Conservation (phyloP, 805 yeast species). For the Phaffomyces antillensis region DNA sequence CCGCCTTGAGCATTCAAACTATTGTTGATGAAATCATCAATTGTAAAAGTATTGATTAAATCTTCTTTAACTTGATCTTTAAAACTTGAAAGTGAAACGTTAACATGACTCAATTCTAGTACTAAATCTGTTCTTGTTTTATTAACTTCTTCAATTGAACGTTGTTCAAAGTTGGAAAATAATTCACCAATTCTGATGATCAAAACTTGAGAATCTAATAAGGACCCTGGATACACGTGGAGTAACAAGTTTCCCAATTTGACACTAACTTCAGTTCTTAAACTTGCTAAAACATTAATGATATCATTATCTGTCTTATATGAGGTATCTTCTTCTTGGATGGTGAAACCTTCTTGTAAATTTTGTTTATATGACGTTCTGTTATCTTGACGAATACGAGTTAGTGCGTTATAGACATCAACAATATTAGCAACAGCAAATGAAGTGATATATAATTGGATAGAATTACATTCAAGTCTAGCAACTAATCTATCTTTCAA, state of each 20-base stretch:
- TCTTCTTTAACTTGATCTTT: constrained; percentile 46
- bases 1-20: constrained; percentile 70
- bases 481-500: constrained; percentile 58
- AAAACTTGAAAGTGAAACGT: constrained; percentile 59
- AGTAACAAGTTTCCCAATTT: constrained; percentile 46
- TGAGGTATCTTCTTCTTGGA: constrained; percentile 19
- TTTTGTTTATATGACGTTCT: constrained; percentile 69
- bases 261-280: constrained; percentile 66
- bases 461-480: constrained; percentile 38
- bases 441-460: constrained; percentile 68
- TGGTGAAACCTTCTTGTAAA: constrained; percentile 39
- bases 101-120: constrained; percentile 54
- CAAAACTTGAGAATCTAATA: constrained; percentile 71
- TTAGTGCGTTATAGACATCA: constrained; percentile 66
- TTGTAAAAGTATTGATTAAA: constrained; percentile 35
- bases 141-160: constrained; percentile 27
- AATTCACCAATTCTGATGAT: constrained; percentile 51
- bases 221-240: constrained; percentile 77
- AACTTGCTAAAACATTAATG: constrained; percentile 25
- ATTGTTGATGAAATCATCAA: constrained; percentile 47
- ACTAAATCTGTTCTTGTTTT: constrained; percentile 44
- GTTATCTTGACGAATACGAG: constrained; percentile 68
- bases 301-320: constrained; percentile 17
- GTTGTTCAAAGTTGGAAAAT: constrained; percentile 45
- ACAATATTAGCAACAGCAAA: constrained; percentile 76